Base-by-base conservation (phyloP, 192 early-diverging fungal genomes). In the Rhizophagus prolifer region DNA sequence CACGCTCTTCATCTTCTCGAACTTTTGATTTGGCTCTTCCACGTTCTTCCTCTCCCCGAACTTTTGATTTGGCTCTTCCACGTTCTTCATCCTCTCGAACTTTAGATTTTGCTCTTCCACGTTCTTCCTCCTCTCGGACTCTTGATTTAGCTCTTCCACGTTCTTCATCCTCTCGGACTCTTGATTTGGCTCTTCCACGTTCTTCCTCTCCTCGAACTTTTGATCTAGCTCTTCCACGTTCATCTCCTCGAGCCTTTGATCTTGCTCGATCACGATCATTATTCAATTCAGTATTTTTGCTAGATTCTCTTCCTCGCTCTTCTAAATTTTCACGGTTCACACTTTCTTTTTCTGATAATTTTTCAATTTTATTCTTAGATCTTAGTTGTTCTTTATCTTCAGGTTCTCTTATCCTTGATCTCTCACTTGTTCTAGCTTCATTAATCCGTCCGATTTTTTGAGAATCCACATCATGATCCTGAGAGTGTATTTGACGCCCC, bases 21-120 rank as follows among this genome's bases (percentile, higher is more conserved):
- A 23, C 41, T 46, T 9, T 73, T 60, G 74, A 75, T 65, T 66
- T 66, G 1, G 62, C 25, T 47, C 74, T 36, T 50, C 31, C 47
- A 19, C 5, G 21, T n/a, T 73, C 30, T 73, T 73, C 58, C 4
- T n/a, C 30, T 9, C 9, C 65, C 21, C 28, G 23, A 28, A 25
- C 23, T 13, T 5, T 63, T 63, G 61, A 63, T 63, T 28, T 63
- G 5, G 61, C 28, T 13, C 61, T 25, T 28, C 61, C 61, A 26
- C 25, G 26, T 30, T 63, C 61, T 9, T 63, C 23, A 0, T 13
- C 23, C 0, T 12, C 61, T 25, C 36, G 66, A 50, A 50, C 47
- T 50, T 7, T 14, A 19, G 47, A 47, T 47, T 47, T 50, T 1
- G 13, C 47, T 14, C 47, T 13, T 14, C 47, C 47, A 50, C 47